These are phyloP conservation scores for Emmonsia crescens DNA, from an alignment of 2,329 filamentous ascomycete genomes.

Conservation along the genomic window DNA sequence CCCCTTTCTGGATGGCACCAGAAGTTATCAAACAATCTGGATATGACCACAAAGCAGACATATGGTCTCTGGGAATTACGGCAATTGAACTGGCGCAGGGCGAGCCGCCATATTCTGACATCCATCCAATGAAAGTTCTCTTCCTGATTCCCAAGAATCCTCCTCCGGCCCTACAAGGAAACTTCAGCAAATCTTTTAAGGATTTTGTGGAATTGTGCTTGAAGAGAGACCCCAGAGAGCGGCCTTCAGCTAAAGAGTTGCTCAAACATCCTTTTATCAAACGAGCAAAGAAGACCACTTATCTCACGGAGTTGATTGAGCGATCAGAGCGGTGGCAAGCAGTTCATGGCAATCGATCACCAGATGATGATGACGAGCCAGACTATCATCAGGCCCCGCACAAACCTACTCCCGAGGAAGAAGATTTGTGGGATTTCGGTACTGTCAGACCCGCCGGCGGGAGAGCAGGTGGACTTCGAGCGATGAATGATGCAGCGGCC, in stretches of 20 bases:
- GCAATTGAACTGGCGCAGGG: conserved; percentile 84
- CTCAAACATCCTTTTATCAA: conserved; percentile 84
- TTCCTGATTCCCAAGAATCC: conserved; percentile 95
- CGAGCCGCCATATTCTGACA: conserved; percentile 89
- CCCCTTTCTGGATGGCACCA: conserved; percentile 98
- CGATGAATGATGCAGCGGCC: conserved; percentile 69
- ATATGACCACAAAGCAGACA: conserved; percentile 95
- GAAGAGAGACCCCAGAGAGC: conserved; percentile 76
- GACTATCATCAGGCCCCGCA: conserved; percentile 23
- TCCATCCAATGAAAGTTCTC: conserved; percentile 96
- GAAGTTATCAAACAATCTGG: conserved; percentile 98
- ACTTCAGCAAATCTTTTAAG: conserved; percentile 73
- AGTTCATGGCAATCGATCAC: conserved; percentile 60
- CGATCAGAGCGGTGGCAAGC: conserved; percentile 78
- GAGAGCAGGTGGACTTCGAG: conserved; percentile 52
- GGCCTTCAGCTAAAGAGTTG: conserved; percentile 76
- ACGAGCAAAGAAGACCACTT: conserved; percentile 89
- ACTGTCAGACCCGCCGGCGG: conserved; percentile 74
- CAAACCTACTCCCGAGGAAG: conserved; percentile 45
- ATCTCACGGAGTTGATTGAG: conserved; percentile 90
- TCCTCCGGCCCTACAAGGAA: conserved; percentile 68
- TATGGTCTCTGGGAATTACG: conserved; percentile 94
- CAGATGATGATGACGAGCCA: conserved; percentile 51
- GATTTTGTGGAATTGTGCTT: conserved; percentile 77
- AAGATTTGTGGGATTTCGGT: conserved; percentile 98